These are phyloP conservation scores for Pleurozium schreberi DNA, from an alignment of 225 moss, liverwort and hornwort genomes.

Conservation along the genomic window DNA sequence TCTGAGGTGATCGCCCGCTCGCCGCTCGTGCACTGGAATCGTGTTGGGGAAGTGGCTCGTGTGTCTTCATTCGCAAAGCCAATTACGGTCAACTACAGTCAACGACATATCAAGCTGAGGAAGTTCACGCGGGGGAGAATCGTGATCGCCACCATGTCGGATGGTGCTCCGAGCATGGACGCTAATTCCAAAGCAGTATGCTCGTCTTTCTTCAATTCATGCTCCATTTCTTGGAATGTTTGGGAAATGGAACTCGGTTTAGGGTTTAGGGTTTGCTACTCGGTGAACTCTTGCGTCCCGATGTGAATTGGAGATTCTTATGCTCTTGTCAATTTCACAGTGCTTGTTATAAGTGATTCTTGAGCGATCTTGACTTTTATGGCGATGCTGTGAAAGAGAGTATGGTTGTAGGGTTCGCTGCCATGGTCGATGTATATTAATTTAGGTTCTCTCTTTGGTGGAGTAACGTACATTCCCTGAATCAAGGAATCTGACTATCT, in stretches of 20 bases:
- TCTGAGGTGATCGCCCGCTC: not conserved
- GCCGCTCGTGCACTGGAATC: not conserved
- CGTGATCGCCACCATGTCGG: slow-evolving; percentile 17
- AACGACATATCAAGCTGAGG: not conserved
- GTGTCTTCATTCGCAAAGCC: not conserved
- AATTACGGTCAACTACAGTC: not conserved
- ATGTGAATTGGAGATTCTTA: not conserved
- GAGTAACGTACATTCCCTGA: not conserved
- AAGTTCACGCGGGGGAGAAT: not conserved
- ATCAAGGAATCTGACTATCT: not conserved
- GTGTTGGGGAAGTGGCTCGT: not conserved
- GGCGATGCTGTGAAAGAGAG: not conserved
- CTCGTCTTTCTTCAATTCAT: not conserved
- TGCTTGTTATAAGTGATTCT: not conserved
- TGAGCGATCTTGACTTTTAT: not conserved
- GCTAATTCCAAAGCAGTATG: slow-evolving; percentile 17
- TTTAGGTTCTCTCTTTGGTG: not conserved
- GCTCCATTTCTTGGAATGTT: not conserved
- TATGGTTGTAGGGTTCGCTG: not conserved
- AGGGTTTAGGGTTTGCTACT: not conserved
- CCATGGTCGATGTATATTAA: not conserved
- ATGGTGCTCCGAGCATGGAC: not conserved
- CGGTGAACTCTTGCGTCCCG: not conserved
- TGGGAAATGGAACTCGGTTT: not conserved
- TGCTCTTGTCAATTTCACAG: not conserved